Evolutionary conservation across 768 basidiomycete genomes (phyloP).

Genomic region (Mycena chlorophos): DNA sequence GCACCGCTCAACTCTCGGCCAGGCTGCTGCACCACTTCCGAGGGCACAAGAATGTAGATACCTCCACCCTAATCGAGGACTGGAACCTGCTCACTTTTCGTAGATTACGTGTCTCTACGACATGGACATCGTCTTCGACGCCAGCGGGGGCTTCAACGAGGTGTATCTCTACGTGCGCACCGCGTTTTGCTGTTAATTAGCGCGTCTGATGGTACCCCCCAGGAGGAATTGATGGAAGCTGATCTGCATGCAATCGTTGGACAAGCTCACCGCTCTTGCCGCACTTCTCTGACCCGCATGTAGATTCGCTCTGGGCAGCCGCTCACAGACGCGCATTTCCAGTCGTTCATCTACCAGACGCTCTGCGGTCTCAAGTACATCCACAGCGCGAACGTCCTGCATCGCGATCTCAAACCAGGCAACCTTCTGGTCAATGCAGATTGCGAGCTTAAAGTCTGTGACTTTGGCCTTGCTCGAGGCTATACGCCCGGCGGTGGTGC

Average conservation of each 20-base stretch:
- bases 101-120: conserved; percentile 97
- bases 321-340: conserved; percentile 88
- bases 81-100: conserved; percentile 21
- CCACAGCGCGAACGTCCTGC: conserved; percentile 96
- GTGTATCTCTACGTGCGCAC: conserved; percentile 89
- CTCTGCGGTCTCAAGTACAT: conserved; percentile 98
- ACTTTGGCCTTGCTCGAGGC: conserved; percentile 95
- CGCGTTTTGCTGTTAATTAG: not conserved
- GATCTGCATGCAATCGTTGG: conserved; percentile 97
- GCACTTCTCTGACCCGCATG: conserved; percentile 8
- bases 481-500: conserved; percentile 84
- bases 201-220: conserved; percentile 16
- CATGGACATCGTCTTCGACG: conserved; percentile 96
- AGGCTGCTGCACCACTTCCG: conserved; percentile 97
- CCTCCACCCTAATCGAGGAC: conserved; percentile 2
- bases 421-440: conserved; percentile 97
- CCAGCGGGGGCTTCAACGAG: conserved; percentile 91
- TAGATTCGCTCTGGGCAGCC: conserved; percentile 87
- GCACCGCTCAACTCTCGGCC: conserved; percentile 41
- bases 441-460: conserved; percentile 97
- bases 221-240: conserved; percentile 99
- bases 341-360: conserved; percentile 97
- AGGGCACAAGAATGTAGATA: conserved; percentile 91
- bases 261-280: not conserved
- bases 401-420: conserved; percentile 93